These are phyloP conservation scores for Scheffersomyces amazonensis DNA, from an alignment of 805 yeast species.

Conservation along the genomic window DNA sequence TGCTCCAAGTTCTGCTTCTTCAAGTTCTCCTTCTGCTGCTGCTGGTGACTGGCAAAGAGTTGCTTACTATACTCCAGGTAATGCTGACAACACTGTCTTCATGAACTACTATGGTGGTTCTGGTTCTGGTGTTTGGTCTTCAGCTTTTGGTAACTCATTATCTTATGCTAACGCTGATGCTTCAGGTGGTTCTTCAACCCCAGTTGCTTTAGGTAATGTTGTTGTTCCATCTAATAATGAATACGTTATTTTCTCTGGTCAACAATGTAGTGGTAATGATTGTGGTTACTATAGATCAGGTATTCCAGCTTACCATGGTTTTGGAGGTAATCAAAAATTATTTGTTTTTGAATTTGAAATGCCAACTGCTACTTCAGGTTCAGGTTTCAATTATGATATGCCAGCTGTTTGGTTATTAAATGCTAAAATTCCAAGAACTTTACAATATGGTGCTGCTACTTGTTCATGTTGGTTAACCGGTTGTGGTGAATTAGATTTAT, in stretches of 20 bases:
- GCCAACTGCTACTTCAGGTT: constrained; percentile 65
- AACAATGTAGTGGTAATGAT: constrained; percentile 50
- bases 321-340: constrained; percentile 78
- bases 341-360: constrained; percentile 91
- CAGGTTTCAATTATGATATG: constrained; percentile 77
- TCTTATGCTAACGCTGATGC: constrained; percentile 83
- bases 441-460: constrained; percentile 79
- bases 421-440: constrained; percentile 94
- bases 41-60: constrained; percentile 69
- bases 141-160: constrained; percentile 87
- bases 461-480: constrained; percentile 98
- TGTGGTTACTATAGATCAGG: constrained; percentile 88
- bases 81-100: constrained; percentile 71
- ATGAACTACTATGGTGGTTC: constrained; percentile 87
- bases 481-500: constrained; percentile 96
- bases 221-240: constrained; percentile 73
- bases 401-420: constrained; percentile 97
- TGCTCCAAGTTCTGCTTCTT: constrained; percentile 15
- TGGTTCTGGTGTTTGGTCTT: constrained; percentile 87
- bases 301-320: constrained; percentile 94
- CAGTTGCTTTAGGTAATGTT: constrained; percentile 68
- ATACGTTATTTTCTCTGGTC: constrained; percentile 76
- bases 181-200: constrained; percentile 62
- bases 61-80: constrained; percentile 73
- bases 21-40: constrained; percentile 25